phyloP scores from a whole-genome alignment of 805 yeast species.

The Wickerhamiella bombiphila region DNA sequence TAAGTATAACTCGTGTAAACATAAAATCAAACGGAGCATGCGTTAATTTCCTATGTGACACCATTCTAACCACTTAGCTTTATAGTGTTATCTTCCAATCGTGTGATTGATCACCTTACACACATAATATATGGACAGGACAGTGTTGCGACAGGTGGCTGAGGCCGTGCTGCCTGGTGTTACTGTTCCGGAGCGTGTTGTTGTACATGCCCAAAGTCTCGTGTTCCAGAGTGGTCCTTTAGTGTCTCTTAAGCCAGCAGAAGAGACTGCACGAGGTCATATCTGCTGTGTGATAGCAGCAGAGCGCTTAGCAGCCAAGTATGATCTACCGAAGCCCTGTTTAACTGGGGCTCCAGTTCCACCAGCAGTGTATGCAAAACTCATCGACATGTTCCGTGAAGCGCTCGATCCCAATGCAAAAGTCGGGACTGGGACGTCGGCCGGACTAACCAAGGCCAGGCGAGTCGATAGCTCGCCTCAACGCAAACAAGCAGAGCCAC shows the following conservation, averaged over 20 bases:
- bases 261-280: conserved; percentile 17
- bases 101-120: no score
- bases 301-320: conserved; percentile 8
- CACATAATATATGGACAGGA: background rate
- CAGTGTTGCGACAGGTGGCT: conserved; percentile 2
- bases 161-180: conserved; percentile 1
- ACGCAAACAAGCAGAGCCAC: background rate
- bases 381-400: conserved; percentile 10
- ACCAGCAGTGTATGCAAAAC: conserved; percentile 9
- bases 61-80: no score
- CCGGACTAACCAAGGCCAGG: background rate
- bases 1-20: no score
- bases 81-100: no score
- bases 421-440: background rate
- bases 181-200: conserved; percentile 8
- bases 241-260: conserved; percentile 14
- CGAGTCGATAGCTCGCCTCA: background rate
- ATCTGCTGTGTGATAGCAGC: conserved; percentile 16
- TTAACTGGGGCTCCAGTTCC: conserved; percentile 14
- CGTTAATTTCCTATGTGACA: no score
- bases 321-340: conserved; percentile 7
- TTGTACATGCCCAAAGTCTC: conserved; percentile 6
- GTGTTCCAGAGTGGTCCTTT: conserved; percentile 11
- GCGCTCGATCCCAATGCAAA: conserved; percentile 3
- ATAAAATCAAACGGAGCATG: no score